phyloP scores from a whole-genome alignment of 768 basidiomycete genomes.

The Boletus subcaerulescens region DNA sequence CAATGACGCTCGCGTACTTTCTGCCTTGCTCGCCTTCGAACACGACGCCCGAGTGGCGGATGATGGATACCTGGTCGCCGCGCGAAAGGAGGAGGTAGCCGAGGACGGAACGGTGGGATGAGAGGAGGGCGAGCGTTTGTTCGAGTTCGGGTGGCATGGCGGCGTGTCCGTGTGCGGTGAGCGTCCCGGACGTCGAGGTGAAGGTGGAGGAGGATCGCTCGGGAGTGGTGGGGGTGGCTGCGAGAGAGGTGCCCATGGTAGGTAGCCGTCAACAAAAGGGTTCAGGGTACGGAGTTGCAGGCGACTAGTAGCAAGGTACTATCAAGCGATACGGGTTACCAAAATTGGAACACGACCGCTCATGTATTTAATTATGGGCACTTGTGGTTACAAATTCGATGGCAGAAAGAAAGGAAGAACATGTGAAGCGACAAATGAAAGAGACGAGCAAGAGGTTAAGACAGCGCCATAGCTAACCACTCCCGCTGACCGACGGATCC shows the following conservation, averaged over 20 bases:
- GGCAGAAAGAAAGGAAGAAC: too few species aligned
- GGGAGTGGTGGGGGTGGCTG: neutral
- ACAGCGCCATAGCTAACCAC: too few species aligned
- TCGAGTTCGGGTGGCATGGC: conserved; percentile 76
- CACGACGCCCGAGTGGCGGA: conserved; percentile 79
- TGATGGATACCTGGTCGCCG: conserved; percentile 69
- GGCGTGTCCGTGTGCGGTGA: conserved; percentile 13
- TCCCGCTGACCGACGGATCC: too few species aligned
- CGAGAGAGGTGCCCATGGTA: conserved; percentile 14
- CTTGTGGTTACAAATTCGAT: too few species aligned
- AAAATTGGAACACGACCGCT: neutral
- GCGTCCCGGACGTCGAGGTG: neutral
- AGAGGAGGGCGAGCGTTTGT: conserved; percentile 69
- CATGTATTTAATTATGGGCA: too few species aligned
- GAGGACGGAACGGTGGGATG: conserved; percentile 79
- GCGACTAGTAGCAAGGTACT: neutral
- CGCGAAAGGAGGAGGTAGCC: conserved; percentile 53
- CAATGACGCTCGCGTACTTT: conserved; percentile 70
- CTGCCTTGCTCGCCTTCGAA: conserved; percentile 83
- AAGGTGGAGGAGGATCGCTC: neutral
- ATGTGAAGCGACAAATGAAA: too few species aligned
- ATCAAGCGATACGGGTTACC: neutral
- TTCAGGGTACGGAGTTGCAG: conserved; percentile 5
- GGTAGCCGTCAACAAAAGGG: conserved; percentile 16
- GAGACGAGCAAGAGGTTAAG: too few species aligned